phyloP scores from a whole-genome alignment of 495 filamentous ascomycete species.

The Rostrohypoxylon terebratum region DNA sequence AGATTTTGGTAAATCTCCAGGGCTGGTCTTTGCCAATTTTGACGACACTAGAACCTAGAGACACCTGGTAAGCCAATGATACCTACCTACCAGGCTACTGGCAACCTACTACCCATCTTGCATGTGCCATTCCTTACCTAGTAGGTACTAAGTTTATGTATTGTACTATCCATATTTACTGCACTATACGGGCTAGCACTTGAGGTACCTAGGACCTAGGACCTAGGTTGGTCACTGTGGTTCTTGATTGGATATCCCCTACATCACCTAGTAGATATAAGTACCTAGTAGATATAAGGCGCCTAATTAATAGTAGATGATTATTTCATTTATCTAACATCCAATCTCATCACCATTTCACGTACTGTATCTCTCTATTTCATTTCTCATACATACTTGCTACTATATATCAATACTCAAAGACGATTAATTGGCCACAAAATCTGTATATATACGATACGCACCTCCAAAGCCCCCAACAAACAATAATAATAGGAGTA shows the following conservation, averaged over 20 bases:
- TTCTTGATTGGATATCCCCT: neutral
- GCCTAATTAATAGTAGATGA: neutral
- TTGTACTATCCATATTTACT: too few species aligned
- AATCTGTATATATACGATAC: neutral
- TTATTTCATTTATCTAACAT: neutral
- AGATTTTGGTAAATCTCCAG: neutral
- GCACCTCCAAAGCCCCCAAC: neutral
- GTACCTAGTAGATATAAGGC: neutral
- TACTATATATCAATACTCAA: too few species aligned
- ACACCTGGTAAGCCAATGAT: neutral
- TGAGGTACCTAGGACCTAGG: neutral
- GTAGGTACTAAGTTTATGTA: neutral
- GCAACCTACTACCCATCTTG: neutral
- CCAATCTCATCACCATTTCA: neutral
- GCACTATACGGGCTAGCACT: too few species aligned
- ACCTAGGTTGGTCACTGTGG: neutral
- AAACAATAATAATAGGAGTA: neutral
- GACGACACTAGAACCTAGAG: neutral
- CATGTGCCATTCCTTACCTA: neutral
- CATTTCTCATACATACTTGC: too few species aligned
- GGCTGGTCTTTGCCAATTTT: neutral
- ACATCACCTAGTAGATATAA: neutral
- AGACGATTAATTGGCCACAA: too few species aligned
- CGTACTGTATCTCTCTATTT: neutral
- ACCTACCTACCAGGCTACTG: neutral